These are phyloP conservation scores for Atkinsonella texensis DNA, from an alignment of 2,329 filamentous ascomycete species.

Conservation along the genomic window DNA sequence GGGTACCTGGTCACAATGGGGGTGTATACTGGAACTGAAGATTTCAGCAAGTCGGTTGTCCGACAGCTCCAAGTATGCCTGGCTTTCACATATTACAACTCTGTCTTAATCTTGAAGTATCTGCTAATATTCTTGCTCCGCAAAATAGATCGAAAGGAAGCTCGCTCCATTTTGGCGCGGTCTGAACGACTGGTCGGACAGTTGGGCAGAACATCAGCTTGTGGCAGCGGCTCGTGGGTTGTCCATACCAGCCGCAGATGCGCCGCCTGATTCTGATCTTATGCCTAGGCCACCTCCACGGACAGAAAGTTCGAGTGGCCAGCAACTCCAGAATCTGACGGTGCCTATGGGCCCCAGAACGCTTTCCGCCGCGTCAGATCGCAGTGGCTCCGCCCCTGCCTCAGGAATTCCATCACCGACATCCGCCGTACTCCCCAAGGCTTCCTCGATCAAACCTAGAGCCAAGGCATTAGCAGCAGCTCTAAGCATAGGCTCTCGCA, in stretches of 20 bases:
- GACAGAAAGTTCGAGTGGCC: constrained; percentile 35
- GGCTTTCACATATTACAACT: not conserved
- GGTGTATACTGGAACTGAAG: constrained; percentile 82
- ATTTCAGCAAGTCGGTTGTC: constrained; percentile 82
- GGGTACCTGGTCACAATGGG: constrained; percentile 91
- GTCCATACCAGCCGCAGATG: constrained; percentile 72
- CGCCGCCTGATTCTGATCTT: constrained; percentile 60
- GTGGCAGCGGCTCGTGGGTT: constrained; percentile 78
- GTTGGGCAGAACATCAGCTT: constrained; percentile 93
- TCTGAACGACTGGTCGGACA: constrained; percentile 74
- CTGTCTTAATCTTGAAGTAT: constrained; percentile 9
- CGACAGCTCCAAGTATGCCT: constrained; percentile 72
- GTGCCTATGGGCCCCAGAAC: constrained; percentile 70
- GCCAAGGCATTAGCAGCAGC: constrained; percentile 83
- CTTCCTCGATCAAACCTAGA: constrained; percentile 62
- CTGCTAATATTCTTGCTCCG: not conserved
- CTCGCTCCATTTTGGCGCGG: constrained; percentile 94
- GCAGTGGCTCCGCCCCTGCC: constrained; percentile 45
- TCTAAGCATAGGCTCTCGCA: constrained; percentile 61
- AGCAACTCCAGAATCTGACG: constrained; percentile 58
- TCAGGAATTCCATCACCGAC: constrained; percentile 43
- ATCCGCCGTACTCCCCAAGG: constrained; percentile 24
- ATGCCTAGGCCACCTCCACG: constrained; percentile 32
- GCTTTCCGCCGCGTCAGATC: constrained; percentile 68
- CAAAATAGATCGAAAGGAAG: constrained; percentile 69